Base-by-base conservation (phyloP, 768 basidiomycete genomes). In the Leccinum variicolor region DNA sequence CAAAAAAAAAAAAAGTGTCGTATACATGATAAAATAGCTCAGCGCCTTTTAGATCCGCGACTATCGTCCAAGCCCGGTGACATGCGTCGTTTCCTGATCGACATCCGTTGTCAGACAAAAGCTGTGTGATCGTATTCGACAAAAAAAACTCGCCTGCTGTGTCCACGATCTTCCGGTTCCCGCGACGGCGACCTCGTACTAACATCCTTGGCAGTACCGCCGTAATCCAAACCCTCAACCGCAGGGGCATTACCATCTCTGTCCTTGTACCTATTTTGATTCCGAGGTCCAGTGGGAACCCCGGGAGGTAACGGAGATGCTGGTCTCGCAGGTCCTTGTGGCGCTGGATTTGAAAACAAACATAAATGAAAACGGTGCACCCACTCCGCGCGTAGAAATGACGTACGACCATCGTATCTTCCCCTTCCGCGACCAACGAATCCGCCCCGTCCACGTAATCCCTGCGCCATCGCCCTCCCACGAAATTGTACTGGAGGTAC, bases 201-300 rank as follows among this genome's bases (percentile, higher is more conserved):
- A 47, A 69, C 73, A 43, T 81, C 77, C 62, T 80, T 79, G 54
- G 72, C 76, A 26, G 66, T 81, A 46, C 86, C 90, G 3, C 90
- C 91, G 63, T 94, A 94, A 69, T 94, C 92, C 65, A 94, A 72
- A n/a, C 92, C 91, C 67, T 93, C 91, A 13, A 91, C 89, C 26
- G 90, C 90, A 58, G 90, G 87, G 1, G 89, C 88, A 66, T 90
- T 90, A 15, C 84, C 85, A 66, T 93, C 91, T 43, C 90, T 81
- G 70, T 94, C 92, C 77, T 92, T 93, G 76, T 94, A 93, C 68
- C 91, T 91, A 68, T 90, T 90, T 71, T 90, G 89, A 69, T 92
- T 92, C 46, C 92, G 79, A 13, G 92, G 92, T 1, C 92, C 92
- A 0, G 92, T 94, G 1, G 92, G 92, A 19, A 94, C 92, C 57